Base-by-base conservation (phyloP, 768 basidiomycete genomes). In the Pisolithus orientalis region DNA sequence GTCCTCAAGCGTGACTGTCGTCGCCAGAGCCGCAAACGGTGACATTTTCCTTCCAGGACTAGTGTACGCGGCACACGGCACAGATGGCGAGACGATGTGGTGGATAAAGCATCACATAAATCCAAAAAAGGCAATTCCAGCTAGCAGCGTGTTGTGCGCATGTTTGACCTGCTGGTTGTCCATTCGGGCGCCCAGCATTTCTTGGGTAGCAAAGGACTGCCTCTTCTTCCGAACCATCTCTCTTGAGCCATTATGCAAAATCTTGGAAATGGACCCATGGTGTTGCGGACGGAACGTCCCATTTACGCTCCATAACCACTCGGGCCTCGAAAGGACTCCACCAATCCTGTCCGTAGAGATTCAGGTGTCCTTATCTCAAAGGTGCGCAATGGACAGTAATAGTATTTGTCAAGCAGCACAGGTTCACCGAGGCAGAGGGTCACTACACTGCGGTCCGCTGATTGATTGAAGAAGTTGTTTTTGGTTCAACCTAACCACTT, bases 1-100 rank as follows among this genome's bases (percentile, higher is more conserved):
- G 56, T 82, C 77, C 24, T 74, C 70, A 6, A 53, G 61, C 9
- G 67, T 62, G 9, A 69, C 49, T 17, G 58, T 46, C 49, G 62
- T 51, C 27, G 68, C 68, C 11, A 69, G 58, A n/a, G 53, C 57
- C 52, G 63, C 57, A 39, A 64, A 65, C 34, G 58, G 61, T 14
- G 69, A 48, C 67, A 67, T 61, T 50, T 50, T 44, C 48, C 46
- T 55, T 53, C 24, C 29, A 25, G 21, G 21, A 21, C 21, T 21
- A 21, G 21, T 21, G 52, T 28, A 51, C 51, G 57, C 59, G 55
- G 57, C 57, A 57, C 32, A 42, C 49, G 34, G 24, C 4, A 32
- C 37, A 44, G 47, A 49, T 40, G 21, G 21, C 29, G 39, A 40
- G 49, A 49, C 25, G 29, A 50, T 53, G 31, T 48, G 53, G 56